These are phyloP conservation scores for Alternaria conjuncta DNA, from an alignment of 2,329 filamentous ascomycete species.

Conservation along the genomic window DNA sequence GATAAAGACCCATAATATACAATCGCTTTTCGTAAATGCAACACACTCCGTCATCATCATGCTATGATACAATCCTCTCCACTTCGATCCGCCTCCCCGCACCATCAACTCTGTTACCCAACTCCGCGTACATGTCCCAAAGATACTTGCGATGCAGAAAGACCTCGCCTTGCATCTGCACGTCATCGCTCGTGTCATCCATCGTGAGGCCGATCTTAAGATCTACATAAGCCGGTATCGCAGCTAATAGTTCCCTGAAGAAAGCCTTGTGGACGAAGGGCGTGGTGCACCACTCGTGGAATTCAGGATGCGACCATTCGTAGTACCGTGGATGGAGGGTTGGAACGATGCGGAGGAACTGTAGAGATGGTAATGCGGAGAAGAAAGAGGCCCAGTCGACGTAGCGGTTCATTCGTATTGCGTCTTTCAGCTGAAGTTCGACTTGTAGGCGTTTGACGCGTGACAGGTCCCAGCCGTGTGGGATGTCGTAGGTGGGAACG, in stretches of 20 bases:
- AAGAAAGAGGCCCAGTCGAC: constrained; percentile 40
- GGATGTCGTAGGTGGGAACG: constrained; percentile 25
- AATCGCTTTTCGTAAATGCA: background rate
- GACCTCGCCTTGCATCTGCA: constrained; percentile 23
- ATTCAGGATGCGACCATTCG: constrained; percentile 36
- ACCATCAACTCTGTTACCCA: constrained; percentile 7
- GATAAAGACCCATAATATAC: background rate
- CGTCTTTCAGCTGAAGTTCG: constrained; percentile 40
- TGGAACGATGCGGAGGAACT: constrained; percentile 33
- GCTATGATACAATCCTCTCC: background rate
- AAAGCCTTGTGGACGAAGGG: constrained; percentile 41
- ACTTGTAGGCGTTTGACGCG: constrained; percentile 34
- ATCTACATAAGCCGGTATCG: constrained; percentile 24
- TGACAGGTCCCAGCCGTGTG: constrained; percentile 32
- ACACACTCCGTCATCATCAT: background rate
- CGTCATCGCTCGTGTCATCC: constrained; percentile 9
- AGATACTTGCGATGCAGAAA: constrained; percentile 17
- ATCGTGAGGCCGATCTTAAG: constrained; percentile 26
- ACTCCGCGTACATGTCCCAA: constrained; percentile 31
- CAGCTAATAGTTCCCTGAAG: constrained; percentile 32
- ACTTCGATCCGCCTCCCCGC: background rate
- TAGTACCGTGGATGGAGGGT: constrained; percentile 37
- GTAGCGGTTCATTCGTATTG: constrained; percentile 40
- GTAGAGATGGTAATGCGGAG: constrained; percentile 24
- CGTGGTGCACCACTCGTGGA: constrained; percentile 26